Evolutionary conservation across 495 filamentous ascomycete genomes (phyloP), one percentile per base, ranked within the genome.

Genomic region (Baudoinia panamericana): DNA sequence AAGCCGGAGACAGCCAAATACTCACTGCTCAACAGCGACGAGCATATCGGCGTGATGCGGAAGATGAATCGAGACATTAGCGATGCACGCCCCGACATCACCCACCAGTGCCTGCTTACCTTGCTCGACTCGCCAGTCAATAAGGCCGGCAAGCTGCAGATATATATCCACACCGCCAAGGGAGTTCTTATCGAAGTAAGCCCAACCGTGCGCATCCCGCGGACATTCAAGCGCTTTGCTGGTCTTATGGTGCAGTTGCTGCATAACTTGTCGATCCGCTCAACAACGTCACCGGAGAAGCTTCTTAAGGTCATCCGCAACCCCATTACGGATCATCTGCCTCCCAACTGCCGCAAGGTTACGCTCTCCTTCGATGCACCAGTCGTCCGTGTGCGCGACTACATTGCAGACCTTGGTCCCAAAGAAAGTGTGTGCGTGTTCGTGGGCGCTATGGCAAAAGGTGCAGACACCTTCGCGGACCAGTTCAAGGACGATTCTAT

Each of bases 51-150:
- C 36, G 78, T 95, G 46, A 90, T 96, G 84, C 80, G 92, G 56
- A 97, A 95, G 71, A 95, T 94, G 88, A 92, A 92, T 63, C 69
- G 90, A 35, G 90, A 97, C 54, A 97, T 97, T 52, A 94, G 87
- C 56, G 90, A 97, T 57, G 90, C 90, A 21, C 76, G 90, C 37
- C 90, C 90, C 9, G 90, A 97, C 63, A 97, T 97, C 41, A 88
- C 92, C 15, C 90, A 97, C 57, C 90, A 97, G 90, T 97, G 90
- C 62, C 77, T 97, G 24, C 80, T 97, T 45, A 97, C 90, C 42
- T 79, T 97, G 16, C 82, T 97, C 46, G 90, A 97, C 59, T 96
- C 90, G 7, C 90, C 90, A 28, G 73, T 97, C 66, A 97, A 96
- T 72, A 97, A 97, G 63, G 90, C 90, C 31, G 90, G 90, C 39